Evolutionary conservation across 768 basidiomycete species (phyloP).

Genomic region (Galerina sulciceps): DNA sequence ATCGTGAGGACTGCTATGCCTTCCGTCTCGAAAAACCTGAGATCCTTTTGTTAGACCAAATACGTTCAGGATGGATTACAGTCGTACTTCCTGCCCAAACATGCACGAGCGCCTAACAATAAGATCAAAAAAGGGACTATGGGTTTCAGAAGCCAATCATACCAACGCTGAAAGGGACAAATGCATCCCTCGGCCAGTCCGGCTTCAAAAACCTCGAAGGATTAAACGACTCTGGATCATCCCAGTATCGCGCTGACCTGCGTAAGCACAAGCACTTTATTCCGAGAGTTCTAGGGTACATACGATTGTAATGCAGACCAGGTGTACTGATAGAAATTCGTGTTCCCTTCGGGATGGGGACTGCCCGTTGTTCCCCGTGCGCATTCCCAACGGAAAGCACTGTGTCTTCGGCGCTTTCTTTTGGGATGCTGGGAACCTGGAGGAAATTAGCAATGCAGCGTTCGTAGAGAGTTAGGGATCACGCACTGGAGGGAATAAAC

Average conservation of each 20-base stretch:
- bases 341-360: constrained; percentile 49
- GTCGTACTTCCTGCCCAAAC: constrained; percentile 25
- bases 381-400: constrained; percentile 35
- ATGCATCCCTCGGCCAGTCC: constrained; percentile 58
- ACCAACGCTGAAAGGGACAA: constrained; percentile 55
- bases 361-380: constrained; percentile 39
- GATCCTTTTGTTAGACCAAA: constrained; percentile 13
- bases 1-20: constrained; percentile 52
- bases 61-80: background rate
- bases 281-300: constrained; percentile 8
- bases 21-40: constrained; percentile 53
- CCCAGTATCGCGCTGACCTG: constrained; percentile 55
- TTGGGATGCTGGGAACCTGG: constrained; percentile 1
- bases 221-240: constrained; percentile 50
- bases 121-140: background rate
- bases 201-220: constrained; percentile 48
- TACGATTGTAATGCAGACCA: constrained; percentile 58
- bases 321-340: constrained; percentile 37
- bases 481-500: constrained; percentile 48
- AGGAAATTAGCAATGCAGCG: constrained; percentile 17
- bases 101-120: constrained; percentile 20
- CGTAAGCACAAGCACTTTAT: background rate
- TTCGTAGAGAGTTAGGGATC: constrained; percentile 12
- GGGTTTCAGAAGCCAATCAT: background rate
- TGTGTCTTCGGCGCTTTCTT: constrained; percentile 50